Evolutionary conservation across 305 asterid species (phyloP), one percentile per base, ranked within the genome.

Genomic region (Ajuga reptans): DNA sequence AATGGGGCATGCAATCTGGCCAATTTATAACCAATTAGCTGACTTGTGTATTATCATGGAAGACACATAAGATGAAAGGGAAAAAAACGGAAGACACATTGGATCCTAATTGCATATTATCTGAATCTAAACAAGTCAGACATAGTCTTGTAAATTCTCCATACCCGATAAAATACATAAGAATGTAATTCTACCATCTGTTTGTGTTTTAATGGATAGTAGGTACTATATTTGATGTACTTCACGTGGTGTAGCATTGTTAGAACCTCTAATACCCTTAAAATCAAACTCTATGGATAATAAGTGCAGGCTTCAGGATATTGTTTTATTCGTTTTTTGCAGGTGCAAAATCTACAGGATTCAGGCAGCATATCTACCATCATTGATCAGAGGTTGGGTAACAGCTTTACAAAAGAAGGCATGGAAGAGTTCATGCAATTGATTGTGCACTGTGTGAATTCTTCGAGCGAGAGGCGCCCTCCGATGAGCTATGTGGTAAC

Each of bases 371-470:
- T 84, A 78, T 78, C 82, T 4, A 63, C 77, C 65, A 85, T 90
- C 24, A 81, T 85, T 61, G 97, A 90, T 80, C 77, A 76, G 73
- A 85, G 90, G 68, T 67, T 90, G 89, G 85, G 89, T 9, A 86
- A 85, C 78, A 88, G 96, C 79, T 90, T 77, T 77, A 90, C 96
- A 12, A 83, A 67, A 34, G 94, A 88, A 83, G 84, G 97, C 67
- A 88, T 88, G 94, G 97, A 86, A 73, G 97, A 90, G 82, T 82
- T 86, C 47, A 75, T 85, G 66, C 81, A 79, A 69, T 74, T 88
- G 85, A 80, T 86, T 37, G 80, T 79, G 59, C 78, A 79, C 15
- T 86, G 97, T 15, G 82, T 84, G 81, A 79, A 85, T 57, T 77
- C 84, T 21, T 86, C 97, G 1, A 88, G 89, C 12, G 96, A 90